These are phyloP conservation scores for Schizonepeta tenuifolia DNA, from an alignment of 257 asterid species.

Conservation along the genomic window DNA sequence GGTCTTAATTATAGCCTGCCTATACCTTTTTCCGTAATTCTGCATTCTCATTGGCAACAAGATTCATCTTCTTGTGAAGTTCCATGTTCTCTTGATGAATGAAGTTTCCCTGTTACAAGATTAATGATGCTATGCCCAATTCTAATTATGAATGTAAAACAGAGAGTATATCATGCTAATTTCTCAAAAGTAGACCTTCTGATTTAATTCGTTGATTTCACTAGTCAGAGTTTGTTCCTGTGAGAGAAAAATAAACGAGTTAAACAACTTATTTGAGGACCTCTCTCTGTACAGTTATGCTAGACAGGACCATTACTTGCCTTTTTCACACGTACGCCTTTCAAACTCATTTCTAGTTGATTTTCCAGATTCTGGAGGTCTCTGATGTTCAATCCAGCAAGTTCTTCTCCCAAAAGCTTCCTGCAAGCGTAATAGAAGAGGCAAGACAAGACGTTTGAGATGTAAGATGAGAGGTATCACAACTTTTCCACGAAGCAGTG, in stretches of 20 bases:
- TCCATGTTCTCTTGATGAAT: conserved; percentile 61
- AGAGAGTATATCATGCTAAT: conserved; percentile 12
- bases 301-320: conserved; percentile 32
- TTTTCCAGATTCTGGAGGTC: conserved; percentile 67
- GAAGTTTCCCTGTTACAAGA: conserved; percentile 55
- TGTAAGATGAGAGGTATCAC: conserved; percentile 16
- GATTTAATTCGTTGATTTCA: conserved; percentile 60
- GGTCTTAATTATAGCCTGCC: not conserved
- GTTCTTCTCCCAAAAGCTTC: conserved; percentile 68
- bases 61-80: conserved; percentile 54
- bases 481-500: not conserved
- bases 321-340: conserved; percentile 59
- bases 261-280: not conserved
- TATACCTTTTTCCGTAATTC: conserved; percentile 63
- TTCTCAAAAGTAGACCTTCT: conserved; percentile 49
- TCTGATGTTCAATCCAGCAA: conserved; percentile 52
- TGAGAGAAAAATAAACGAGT: not conserved
- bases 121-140: conserved; percentile 22
- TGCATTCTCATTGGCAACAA: conserved; percentile 50
- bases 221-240: conserved; percentile 62
- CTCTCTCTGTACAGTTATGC: not conserved
- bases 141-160: conserved; percentile 16
- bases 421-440: conserved; percentile 42
- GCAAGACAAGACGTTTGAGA: conserved; percentile 21
- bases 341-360: conserved; percentile 63